Conservation (phyloP, 2,329 filamentous ascomycete genomes). For the Aspergillus sojae region DNA sequence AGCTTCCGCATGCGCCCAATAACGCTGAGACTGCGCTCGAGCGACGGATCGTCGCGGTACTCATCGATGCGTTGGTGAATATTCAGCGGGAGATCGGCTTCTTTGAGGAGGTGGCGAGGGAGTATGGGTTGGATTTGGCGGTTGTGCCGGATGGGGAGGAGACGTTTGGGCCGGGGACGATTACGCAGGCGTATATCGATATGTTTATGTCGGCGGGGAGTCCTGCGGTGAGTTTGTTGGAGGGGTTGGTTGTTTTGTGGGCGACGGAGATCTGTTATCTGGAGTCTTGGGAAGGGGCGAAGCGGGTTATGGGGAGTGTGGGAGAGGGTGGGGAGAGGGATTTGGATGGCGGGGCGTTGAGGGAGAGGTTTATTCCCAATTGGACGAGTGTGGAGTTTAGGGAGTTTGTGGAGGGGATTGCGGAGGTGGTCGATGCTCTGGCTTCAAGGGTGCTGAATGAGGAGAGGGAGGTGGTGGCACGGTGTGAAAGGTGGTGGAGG, state of each 20-base stretch:
- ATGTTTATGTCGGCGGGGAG: slow-evolving; percentile 61
- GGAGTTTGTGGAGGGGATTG: slow-evolving; percentile 60
- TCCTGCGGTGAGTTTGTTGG: slow-evolving; percentile 58
- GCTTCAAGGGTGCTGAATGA: slow-evolving; percentile 46
- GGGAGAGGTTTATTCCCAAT: slow-evolving; percentile 68
- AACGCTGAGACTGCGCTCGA: slow-evolving; percentile 44
- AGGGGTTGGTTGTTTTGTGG: slow-evolving; percentile 74
- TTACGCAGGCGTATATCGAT: slow-evolving; percentile 60
- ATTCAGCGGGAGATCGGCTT: slow-evolving; percentile 69
- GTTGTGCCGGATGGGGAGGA: slow-evolving; percentile 37
- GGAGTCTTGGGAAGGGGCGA: slow-evolving; percentile 57
- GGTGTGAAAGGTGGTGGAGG: slow-evolving; percentile 53
- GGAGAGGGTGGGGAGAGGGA: slow-evolving; percentile 44
- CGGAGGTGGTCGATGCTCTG: slow-evolving; percentile 58
- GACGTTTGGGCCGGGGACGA: slow-evolving; percentile 37
- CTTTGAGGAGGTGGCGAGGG: slow-evolving; percentile 65
- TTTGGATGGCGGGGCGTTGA: slow-evolving; percentile 65
- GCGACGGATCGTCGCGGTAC: slow-evolving; percentile 62
- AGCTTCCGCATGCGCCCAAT: slow-evolving; percentile 48
- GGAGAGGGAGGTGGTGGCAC: slow-evolving; percentile 43
- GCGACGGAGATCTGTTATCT: slow-evolving; percentile 71
- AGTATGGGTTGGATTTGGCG: slow-evolving; percentile 60
- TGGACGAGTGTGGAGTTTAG: slow-evolving; percentile 67
- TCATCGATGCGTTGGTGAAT: slow-evolving; percentile 67
- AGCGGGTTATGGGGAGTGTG: slow-evolving; percentile 34